Evolutionary conservation across 805 yeast genomes (phyloP).

Genomic region (Lachancea sp.): DNA sequence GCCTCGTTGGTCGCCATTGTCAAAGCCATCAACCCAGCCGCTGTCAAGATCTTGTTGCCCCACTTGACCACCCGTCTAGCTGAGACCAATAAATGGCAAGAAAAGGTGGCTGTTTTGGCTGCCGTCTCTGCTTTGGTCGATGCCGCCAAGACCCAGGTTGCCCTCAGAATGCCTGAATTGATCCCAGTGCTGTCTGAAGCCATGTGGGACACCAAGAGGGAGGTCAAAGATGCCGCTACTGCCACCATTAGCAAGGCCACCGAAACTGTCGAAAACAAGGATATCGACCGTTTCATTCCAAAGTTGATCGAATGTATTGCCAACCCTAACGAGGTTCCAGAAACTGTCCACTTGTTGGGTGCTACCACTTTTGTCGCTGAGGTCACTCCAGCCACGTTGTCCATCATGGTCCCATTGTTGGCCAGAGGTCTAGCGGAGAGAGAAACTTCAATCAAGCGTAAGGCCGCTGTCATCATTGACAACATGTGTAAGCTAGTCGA

Average conservation of each 20-base stretch:
- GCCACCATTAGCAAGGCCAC: conserved; percentile 94
- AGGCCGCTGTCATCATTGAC: conserved; percentile 98
- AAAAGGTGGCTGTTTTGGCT: conserved; percentile 85
- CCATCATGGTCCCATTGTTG: conserved; percentile 98
- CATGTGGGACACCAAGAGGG: conserved; percentile 99
- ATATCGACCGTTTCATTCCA: conserved; percentile 98
- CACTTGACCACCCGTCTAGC: conserved; percentile 62
- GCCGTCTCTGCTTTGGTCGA: conserved; percentile 85
- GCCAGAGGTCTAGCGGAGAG: conserved; percentile 99
- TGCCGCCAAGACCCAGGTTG: conserved; percentile 90
- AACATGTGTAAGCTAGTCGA: conserved; percentile 99
- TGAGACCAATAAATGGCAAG: conserved; percentile 91
- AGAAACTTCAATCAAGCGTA: conserved; percentile 99
- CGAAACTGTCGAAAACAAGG: conserved; percentile 98
- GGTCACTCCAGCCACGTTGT: conserved; percentile 98
- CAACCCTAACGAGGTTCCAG: conserved; percentile 95
- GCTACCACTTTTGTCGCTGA: conserved; percentile 99
- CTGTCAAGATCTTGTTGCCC: conserved; percentile 88
- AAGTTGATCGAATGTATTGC: conserved; percentile 95
- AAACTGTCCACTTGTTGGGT: conserved; percentile 97
- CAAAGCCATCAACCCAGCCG: conserved; percentile 79
- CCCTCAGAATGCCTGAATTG: conserved; percentile 98
- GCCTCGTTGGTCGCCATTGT: conserved; percentile 74
- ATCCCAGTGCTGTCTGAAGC: conserved; percentile 98
- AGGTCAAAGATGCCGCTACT: conserved; percentile 95